Percentiles rank a stretch among this genome's conserved stretches.
Evolutionary conservation across 2,329 filamentous ascomycete species (phyloP).

Genomic region (Thielaviopsis euricoi): DNA sequence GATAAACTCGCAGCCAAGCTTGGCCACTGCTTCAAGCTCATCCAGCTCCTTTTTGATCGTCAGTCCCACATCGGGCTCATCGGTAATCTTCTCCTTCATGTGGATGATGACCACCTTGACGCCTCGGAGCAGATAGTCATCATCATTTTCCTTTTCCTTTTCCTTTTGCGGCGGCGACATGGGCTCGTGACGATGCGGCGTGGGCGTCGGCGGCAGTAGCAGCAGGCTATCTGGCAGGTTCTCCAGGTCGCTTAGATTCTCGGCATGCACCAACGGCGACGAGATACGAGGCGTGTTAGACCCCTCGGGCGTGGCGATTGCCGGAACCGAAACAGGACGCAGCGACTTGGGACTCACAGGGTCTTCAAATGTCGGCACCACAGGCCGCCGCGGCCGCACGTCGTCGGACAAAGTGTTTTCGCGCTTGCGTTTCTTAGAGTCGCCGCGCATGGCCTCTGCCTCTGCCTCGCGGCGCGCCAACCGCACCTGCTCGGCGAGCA

Average conservation of each 20-base stretch:
- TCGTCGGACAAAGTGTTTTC: constrained; percentile 16
- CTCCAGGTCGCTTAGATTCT: constrained; percentile 11
- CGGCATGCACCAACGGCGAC: not conserved
- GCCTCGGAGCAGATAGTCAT: constrained; percentile 43
- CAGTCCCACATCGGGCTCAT: constrained; percentile 48
- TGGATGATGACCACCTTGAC: constrained; percentile 81
- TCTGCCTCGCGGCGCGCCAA: constrained; percentile 24
- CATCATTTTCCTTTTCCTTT: constrained; percentile 12
- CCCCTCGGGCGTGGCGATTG: constrained; percentile 11
- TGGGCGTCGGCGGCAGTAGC: constrained; percentile 31
- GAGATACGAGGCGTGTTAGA: constrained; percentile 7
- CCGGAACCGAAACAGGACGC: constrained; percentile 14
- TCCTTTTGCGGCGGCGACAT: constrained; percentile 7
- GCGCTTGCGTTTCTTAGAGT: constrained; percentile 51
- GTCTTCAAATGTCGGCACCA: constrained; percentile 15
- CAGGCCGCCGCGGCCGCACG: constrained; percentile 11
- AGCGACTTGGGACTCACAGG: constrained; percentile 36
- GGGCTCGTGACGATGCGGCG: constrained; percentile 16
- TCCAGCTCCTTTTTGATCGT: constrained; percentile 54
- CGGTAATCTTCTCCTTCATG: constrained; percentile 70
- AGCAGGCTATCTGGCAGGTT: constrained; percentile 23
- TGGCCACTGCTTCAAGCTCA: constrained; percentile 45
- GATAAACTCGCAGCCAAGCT: constrained; percentile 65
- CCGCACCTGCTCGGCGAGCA: constrained; percentile 55
- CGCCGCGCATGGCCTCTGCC: constrained; percentile 14